Evolutionary conservation across 768 basidiomycete species (phyloP).

Genomic region (Lactarius tabidus): DNA sequence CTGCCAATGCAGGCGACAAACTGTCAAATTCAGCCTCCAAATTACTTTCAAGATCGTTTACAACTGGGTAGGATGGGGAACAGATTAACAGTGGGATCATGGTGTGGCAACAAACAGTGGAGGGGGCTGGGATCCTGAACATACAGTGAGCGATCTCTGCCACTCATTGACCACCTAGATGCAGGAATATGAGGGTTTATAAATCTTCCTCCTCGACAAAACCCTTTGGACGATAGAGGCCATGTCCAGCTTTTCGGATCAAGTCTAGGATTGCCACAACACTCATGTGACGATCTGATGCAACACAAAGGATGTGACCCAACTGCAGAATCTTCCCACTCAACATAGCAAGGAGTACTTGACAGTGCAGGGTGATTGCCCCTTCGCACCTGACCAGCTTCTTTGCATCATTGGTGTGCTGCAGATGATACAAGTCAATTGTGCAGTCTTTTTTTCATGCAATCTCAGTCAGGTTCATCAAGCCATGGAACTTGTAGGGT

Average conservation of each 20-base stretch:
- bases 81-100: not conserved
- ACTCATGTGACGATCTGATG: not conserved
- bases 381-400: too few species aligned
- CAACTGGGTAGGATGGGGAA: not conserved
- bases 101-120: not conserved
- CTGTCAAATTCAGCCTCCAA: not conserved
- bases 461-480: not conserved
- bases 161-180: not conserved
- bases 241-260: not conserved
- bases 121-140: not conserved
- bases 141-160: not conserved
- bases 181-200: not conserved
- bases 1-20: not conserved
- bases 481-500: not conserved
- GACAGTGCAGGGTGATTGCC: not conserved
- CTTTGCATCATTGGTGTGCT: not conserved
- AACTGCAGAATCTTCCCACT: not conserved
- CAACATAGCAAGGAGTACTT: conserved; percentile 2
- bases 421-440: not conserved
- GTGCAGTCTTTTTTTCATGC: not conserved
- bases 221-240: conserved; percentile 1
- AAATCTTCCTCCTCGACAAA: conserved; percentile 5
- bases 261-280: not conserved
- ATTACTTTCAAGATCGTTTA: not conserved
- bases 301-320: not conserved